Evolutionary conservation across 352 stramenopile genomes (phyloP), one percentile per base, ranked within the genome.

Genomic region (Phytopythium ostracodes): DNA sequence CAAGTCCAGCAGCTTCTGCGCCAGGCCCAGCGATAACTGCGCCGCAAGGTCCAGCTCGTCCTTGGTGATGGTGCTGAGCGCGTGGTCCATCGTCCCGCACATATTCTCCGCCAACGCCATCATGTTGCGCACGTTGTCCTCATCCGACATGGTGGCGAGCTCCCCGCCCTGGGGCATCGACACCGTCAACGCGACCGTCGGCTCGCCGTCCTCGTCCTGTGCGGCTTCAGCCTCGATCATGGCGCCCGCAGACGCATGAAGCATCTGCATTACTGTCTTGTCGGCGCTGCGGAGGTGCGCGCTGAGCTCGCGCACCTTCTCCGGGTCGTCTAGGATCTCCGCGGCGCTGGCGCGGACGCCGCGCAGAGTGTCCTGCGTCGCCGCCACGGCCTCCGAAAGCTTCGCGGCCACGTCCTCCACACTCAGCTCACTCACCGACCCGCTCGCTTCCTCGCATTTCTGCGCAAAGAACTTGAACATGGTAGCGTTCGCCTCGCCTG

Each of bases 91-190:
- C 17, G 82, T 84, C 8, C 60, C 66, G 63, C 85, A 94, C 77
- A 94, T 89, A 49, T 70, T 87, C 58, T 90, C 85, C 4, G 82
- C 70, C 50, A 94, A 80, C 44, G 71, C 33, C 81, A 94, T 89
- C 71, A 89, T 79, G 59, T 78, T 80, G 60, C 81, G 82, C 58
- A 94, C 73, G 33, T 81, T 83, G 52, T 91, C 79, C 64, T 91
- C 85, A 35, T 91, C 76, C 0, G 72, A 64, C 38, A 52, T 14
- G n/a, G 38, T 38, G 14, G 40, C 18, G 14, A 60, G 55, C 40
- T 60, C 24, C 29, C 55, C 55, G 4, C 55, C 55, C 25, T 29
- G 55, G 18, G 71, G 57, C 0, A 75, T 33, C 4, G 85, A 57
- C 25, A 61, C 57, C 1, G 58, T 69, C 33, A 38, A 25, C 22